A percentile compares a stretch with the other conserved stretches of the same genome.
phyloP scores from a whole-genome alignment of 768 basidiomycete species.

The Butyriboletus loyo region DNA sequence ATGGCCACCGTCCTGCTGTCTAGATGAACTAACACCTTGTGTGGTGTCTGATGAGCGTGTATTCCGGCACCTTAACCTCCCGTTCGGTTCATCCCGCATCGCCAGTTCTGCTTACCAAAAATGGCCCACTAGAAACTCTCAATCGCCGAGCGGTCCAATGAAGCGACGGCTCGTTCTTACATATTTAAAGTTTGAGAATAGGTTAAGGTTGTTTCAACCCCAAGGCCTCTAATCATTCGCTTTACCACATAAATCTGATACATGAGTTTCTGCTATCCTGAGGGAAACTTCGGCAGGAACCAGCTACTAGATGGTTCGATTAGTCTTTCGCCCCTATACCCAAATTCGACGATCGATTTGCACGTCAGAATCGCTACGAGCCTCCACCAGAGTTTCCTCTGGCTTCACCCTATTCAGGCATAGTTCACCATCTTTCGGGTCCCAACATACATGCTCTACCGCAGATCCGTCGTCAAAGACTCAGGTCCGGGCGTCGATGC shows the following conservation, averaged over 20 bases:
- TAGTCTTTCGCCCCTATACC: slow-evolving; percentile 96
- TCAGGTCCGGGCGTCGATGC: slow-evolving; percentile 76
- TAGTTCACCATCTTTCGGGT: slow-evolving; percentile 92
- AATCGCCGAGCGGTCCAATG: slow-evolving; percentile 50
- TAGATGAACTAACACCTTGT: too few relatives aligned
- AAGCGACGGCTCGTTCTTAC: slow-evolving; percentile 55
- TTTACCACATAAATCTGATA: slow-evolving; percentile 3
- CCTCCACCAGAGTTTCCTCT: slow-evolving; percentile 96
- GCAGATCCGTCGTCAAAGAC: slow-evolving; percentile 68
- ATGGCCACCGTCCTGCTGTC: slow-evolving; percentile 88
- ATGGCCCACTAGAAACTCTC: slow-evolving; percentile 72
- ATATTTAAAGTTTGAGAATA: slow-evolving; percentile 73
- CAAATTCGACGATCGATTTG: slow-evolving; percentile 95
- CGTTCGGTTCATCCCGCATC: slow-evolving; percentile 70
- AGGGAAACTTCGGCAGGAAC: slow-evolving; percentile 91
- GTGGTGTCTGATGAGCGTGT: too few relatives aligned
- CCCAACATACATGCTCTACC: slow-evolving; percentile 83
- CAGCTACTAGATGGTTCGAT: slow-evolving; percentile 94
- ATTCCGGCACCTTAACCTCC: slow-evolving; percentile 80
- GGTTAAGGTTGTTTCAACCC: slow-evolving; percentile 20
- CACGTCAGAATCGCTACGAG: slow-evolving; percentile 95
- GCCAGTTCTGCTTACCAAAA: slow-evolving; percentile 74
- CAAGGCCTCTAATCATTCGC: neutral
- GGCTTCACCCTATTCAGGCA: slow-evolving; percentile 89
- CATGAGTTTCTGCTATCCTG: slow-evolving; percentile 65